Evolutionary conservation across 129 eudicot genomes (phyloP), one percentile per base, ranked within the genome.

Genomic region (Lonicera japonica): DNA sequence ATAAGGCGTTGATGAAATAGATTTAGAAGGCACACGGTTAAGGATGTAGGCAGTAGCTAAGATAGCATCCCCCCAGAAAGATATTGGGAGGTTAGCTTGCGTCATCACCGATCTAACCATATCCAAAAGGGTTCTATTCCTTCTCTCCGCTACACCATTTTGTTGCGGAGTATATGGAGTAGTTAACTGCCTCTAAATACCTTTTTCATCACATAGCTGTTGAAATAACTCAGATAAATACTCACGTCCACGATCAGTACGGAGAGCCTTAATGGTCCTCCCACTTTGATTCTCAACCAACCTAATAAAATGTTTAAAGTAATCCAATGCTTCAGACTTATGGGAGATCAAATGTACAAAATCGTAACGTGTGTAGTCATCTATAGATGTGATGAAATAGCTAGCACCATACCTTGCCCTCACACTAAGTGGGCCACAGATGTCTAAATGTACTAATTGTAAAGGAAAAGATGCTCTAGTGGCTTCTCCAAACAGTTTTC

Each of bases 51-150:
- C 58, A 0, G 47, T 64, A 21, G 56, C 46, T n/a, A 67, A 21
- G 5, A 67, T 14, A 9, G 73, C 66, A 60, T 69, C 57, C 25
- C 45, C 46, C 66, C 73, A 47, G 59, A 24, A 69, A 3, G 2
- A 14, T 5, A 47, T 22, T 46, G 56, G 66, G 21, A 57, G 40
- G 34, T 43, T 68, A 8, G 46, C 43, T 9, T 68, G 65, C 16
- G 58, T 34, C 73, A 68, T 68, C 73, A 43, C 43, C 16, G 56
- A 67, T 21, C 65, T 57, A n/a, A 25, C 58, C 56, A 58, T 58
- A 1, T 43, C 58, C 10, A 45, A 15, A 9, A 56, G n/a, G 0
- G 54, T 55, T 0, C 54, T 9, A 40, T 54, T 67, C 63, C 22
- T 67, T n/a, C 50, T 21, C 38, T 21, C 56, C 8, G 45, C 45